phyloP scores from a whole-genome alignment of 1,284 basidiomycete genomes.

The Prillingera fragicola region DNA sequence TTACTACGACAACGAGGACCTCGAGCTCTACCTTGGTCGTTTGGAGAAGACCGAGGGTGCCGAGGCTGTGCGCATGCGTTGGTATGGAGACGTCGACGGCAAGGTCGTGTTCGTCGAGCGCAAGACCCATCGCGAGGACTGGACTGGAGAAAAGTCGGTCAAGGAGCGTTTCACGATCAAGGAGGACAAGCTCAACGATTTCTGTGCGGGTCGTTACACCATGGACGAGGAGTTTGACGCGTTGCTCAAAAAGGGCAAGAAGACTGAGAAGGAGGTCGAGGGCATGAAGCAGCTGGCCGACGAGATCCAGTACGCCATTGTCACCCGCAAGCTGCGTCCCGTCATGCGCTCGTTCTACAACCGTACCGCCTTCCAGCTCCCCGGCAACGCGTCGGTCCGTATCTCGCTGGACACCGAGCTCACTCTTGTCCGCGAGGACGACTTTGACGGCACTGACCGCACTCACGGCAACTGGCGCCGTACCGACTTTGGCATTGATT shows the following conservation, averaged over 20 bases:
- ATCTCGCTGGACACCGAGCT: slow-evolving; percentile 98
- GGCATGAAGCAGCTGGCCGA: slow-evolving; percentile 92
- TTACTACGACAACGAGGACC: slow-evolving; percentile 78
- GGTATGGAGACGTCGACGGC: slow-evolving; percentile 90
- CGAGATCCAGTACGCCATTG: slow-evolving; percentile 88
- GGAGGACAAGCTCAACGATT: slow-evolving; percentile 90
- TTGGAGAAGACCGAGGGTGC: slow-evolving; percentile 98
- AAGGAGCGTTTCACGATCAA: slow-evolving; percentile 97
- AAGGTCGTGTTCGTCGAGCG: slow-evolving; percentile 91
- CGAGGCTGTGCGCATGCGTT: slow-evolving; percentile 89
- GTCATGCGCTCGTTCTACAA: slow-evolving; percentile 99
- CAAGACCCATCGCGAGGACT: slow-evolving; percentile 97
- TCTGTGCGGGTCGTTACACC: slow-evolving; percentile 80
- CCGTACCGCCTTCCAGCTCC: slow-evolving; percentile 96
- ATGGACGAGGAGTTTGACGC: slow-evolving; percentile 93
- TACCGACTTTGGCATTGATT: slow-evolving; percentile 87
- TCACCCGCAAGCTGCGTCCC: slow-evolving; percentile 79
- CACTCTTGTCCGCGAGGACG: slow-evolving; percentile 89
- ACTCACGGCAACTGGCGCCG: slow-evolving; percentile 88
- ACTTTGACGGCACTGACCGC: slow-evolving; percentile 81
- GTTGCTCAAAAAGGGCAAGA: slow-evolving; percentile 85
- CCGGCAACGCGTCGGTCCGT: slow-evolving; percentile 93
- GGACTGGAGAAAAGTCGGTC: slow-evolving; percentile 99
- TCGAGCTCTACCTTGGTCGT: slow-evolving; percentile 95
- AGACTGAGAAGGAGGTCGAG: slow-evolving; percentile 88